Evolutionary conservation across 2,329 filamentous ascomycete species (phyloP).

Genomic region (Scedosporium dehoogii): DNA sequence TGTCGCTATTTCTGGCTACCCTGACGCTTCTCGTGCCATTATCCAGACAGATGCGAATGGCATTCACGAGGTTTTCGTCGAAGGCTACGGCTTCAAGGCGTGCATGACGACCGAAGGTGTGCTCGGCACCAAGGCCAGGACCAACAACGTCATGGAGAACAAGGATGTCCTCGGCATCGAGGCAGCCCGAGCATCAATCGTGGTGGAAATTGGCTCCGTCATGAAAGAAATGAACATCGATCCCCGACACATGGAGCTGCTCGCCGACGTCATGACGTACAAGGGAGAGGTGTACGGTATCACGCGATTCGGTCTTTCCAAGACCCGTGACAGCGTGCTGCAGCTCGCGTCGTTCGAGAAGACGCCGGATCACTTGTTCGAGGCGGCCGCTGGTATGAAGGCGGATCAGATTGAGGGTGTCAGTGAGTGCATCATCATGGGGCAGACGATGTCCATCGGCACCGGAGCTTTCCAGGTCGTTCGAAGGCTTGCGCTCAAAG

Average conservation of each 20-base stretch:
- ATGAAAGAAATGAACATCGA: slow-evolving; percentile 96
- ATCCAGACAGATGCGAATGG: slow-evolving; percentile 69
- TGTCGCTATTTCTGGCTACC: slow-evolving; percentile 84
- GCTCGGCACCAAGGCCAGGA: slow-evolving; percentile 60
- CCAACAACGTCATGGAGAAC: slow-evolving; percentile 88
- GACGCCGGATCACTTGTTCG: slow-evolving; percentile 94
- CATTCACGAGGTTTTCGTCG: slow-evolving; percentile 70
- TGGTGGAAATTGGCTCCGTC: slow-evolving; percentile 75
- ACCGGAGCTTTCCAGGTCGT: slow-evolving; percentile 91
- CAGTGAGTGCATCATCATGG: slow-evolving; percentile 96
- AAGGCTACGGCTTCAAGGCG: slow-evolving; percentile 80
- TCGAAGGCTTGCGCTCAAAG: slow-evolving; percentile 58
- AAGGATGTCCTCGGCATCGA: slow-evolving; percentile 86
- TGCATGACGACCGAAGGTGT: slow-evolving; percentile 95
- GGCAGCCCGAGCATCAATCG: slow-evolving; percentile 82
- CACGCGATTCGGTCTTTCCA: slow-evolving; percentile 88
- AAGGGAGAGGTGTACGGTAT: slow-evolving; percentile 96
- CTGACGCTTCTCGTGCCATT: slow-evolving; percentile 75
- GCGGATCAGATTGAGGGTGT: slow-evolving; percentile 88
- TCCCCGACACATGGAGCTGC: slow-evolving; percentile 91
- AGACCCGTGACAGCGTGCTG: slow-evolving; percentile 90
- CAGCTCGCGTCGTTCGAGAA: slow-evolving; percentile 97
- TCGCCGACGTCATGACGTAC: slow-evolving; percentile 98
- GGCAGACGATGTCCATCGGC: slow-evolving; percentile 83
- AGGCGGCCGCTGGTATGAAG: slow-evolving; percentile 87